These are phyloP conservation scores for Rhinocladiella similis DNA, from an alignment of 2,329 filamentous ascomycete genomes.

Conservation along the genomic window DNA sequence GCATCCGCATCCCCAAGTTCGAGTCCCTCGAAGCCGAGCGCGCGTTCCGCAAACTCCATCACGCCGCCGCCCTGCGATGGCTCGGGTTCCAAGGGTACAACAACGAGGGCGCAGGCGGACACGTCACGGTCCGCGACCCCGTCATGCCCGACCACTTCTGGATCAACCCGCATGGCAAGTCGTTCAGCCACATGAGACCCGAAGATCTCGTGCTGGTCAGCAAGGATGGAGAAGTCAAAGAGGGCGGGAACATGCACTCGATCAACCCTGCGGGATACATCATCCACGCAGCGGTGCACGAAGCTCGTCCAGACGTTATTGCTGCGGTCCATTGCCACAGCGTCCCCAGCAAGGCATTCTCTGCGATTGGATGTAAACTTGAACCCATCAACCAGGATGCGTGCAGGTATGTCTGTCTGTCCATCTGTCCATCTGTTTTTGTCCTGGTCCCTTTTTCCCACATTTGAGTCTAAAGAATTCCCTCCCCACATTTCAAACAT, in stretches of 20 bases:
- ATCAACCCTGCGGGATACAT: conserved; percentile 54
- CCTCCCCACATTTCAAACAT: too few species aligned
- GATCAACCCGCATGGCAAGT: conserved; percentile 33
- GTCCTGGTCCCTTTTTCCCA: too few species aligned
- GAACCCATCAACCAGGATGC: conserved; percentile 59
- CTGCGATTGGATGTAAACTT: conserved; percentile 58
- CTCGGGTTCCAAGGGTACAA: conserved; percentile 32
- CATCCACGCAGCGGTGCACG: conserved; percentile 63
- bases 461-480: too few species aligned
- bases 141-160: conserved; percentile 36
- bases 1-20: conserved; percentile 24
- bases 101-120: conserved; percentile 36
- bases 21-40: conserved; percentile 24
- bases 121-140: conserved; percentile 45
- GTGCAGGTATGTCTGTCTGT: conserved; percentile 10
- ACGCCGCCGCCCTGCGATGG: conserved; percentile 40
- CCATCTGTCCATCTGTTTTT: too few species aligned
- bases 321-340: conserved; percentile 61
- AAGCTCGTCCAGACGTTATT: conserved; percentile 59
- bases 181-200: conserved; percentile 44
- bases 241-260: conserved; percentile 41
- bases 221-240: conserved; percentile 39
- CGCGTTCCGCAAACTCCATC: conserved; percentile 33
- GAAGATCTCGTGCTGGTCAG: conserved; percentile 41
- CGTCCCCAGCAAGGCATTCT: conserved; percentile 62